Conservation (phyloP, 768 basidiomycete genomes). For the Zangia roseola region DNA sequence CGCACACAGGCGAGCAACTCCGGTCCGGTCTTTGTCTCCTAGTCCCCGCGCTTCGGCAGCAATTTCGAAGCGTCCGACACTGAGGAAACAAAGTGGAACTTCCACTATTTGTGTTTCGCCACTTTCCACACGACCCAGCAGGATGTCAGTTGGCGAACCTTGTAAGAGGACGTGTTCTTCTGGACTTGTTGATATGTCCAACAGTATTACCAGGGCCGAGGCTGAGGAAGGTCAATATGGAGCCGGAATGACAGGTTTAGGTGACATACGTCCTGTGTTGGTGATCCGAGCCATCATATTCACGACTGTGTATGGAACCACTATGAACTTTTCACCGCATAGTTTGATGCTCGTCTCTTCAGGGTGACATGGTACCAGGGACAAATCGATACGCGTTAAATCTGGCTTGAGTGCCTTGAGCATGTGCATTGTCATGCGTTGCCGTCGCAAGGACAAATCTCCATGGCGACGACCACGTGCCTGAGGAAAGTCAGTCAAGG, state of each 20-base stretch:
- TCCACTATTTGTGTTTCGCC: slow-evolving; percentile 54
- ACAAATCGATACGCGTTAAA: slow-evolving; percentile 57
- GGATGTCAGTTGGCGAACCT: slow-evolving; percentile 59
- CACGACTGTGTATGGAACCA: slow-evolving; percentile 60
- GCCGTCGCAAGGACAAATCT: slow-evolving; percentile 71
- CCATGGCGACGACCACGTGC: slow-evolving; percentile 77
- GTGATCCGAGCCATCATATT: slow-evolving; percentile 55
- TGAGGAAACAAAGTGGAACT: slow-evolving; percentile 68
- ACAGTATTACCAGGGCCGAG: slow-evolving; percentile 47
- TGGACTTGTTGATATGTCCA: slow-evolving; percentile 58
- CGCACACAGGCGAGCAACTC: slow-evolving; percentile 18
- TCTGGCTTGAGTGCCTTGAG: slow-evolving; percentile 74
- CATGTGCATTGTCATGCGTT: slow-evolving; percentile 78
- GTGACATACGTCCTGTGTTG: slow-evolving; percentile 65
- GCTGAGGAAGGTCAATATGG: slow-evolving; percentile 37
- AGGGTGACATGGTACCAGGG: slow-evolving; percentile 38
- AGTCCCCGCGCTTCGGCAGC: slow-evolving; percentile 36
- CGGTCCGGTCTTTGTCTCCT: slow-evolving; percentile 20
- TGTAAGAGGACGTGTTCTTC: slow-evolving; percentile 67
- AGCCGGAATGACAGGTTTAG: neutral
- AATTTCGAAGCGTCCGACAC: slow-evolving; percentile 61
- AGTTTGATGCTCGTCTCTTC: slow-evolving; percentile 17
- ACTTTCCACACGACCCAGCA: slow-evolving; percentile 58
- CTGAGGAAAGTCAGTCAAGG: slow-evolving; percentile 39
- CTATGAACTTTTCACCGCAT: slow-evolving; percentile 43